Conservation (phyloP, 1,284 basidiomycete genomes). For the Leccinum angustisporum region DNA sequence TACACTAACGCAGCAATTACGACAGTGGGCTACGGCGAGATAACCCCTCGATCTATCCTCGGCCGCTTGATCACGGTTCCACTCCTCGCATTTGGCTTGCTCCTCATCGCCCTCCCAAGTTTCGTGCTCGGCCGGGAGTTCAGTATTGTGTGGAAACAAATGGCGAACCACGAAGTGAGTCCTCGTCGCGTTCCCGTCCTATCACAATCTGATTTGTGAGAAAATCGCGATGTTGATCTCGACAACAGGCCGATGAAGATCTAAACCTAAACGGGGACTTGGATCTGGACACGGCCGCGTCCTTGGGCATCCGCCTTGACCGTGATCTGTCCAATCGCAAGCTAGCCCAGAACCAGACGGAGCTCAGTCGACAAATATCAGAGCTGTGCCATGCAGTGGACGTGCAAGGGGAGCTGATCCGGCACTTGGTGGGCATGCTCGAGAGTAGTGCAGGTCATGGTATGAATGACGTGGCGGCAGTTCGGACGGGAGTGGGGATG, state of each 20-base stretch:
- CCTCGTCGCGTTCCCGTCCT: background rate
- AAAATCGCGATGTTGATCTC: background rate
- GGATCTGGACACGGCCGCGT: background rate
- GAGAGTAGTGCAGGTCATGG: background rate
- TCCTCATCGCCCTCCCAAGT: constrained; percentile 84
- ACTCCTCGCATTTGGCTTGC: constrained; percentile 79
- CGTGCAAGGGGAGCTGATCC: constrained; percentile 52
- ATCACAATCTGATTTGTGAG: background rate
- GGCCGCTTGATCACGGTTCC: constrained; percentile 83
- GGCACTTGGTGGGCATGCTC: constrained; percentile 16
- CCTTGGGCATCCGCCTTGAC: constrained; percentile 19
- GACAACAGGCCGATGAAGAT: constrained; percentile 7
- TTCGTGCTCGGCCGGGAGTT: constrained; percentile 90
- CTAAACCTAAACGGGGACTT: background rate
- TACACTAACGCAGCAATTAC: constrained; percentile 60
- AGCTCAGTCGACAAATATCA: constrained; percentile 58
- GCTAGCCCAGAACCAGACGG: constrained; percentile 60
- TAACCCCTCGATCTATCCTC: constrained; percentile 79
- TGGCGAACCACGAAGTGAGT: constrained; percentile 52
- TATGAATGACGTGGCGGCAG: background rate
- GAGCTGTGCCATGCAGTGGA: constrained; percentile 55
- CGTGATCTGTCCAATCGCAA: constrained; percentile 54
- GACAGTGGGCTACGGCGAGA: constrained; percentile 86
- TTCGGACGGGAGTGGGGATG: background rate
- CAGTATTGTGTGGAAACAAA: constrained; percentile 82